Evolutionary conservation across 768 basidiomycete genomes (phyloP).

Genomic region (Boletus rubropictus): DNA sequence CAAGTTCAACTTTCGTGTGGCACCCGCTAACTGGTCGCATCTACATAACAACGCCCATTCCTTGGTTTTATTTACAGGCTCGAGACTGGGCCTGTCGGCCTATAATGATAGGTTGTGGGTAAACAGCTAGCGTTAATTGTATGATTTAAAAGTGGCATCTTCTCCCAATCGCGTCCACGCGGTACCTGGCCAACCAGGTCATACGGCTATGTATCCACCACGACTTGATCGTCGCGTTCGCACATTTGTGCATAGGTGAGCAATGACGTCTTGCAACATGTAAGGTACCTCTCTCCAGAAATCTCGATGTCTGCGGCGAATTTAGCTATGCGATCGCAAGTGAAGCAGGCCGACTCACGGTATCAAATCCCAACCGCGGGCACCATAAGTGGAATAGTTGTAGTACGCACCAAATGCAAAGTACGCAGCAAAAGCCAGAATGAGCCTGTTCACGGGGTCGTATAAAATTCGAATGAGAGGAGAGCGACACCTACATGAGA

Average conservation of each 20-base stretch:
- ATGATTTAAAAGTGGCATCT: constrained; percentile 1
- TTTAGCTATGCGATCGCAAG: constrained; percentile 3
- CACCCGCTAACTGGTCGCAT: constrained; percentile 1
- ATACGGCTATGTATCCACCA: constrained; percentile 76
- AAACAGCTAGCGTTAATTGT: constrained; percentile 9
- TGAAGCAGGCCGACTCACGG: constrained; percentile 52
- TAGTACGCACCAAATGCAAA: constrained; percentile 78
- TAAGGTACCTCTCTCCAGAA: constrained; percentile 90
- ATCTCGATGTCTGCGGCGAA: constrained; percentile 62
- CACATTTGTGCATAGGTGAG: constrained; percentile 69
- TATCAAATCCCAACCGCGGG: constrained; percentile 74
- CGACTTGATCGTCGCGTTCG: constrained; percentile 61
- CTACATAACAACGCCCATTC: constrained; percentile 13
- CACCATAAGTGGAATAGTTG: constrained; percentile 85
- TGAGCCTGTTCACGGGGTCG: constrained; percentile 38
- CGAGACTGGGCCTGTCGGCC: background rate
- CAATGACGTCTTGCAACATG: constrained; percentile 71
- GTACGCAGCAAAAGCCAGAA: constrained; percentile 65
- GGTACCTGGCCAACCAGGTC: constrained; percentile 15
- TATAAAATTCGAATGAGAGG: constrained; percentile 4
- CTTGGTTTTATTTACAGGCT: background rate
- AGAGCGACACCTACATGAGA: constrained; percentile 55
- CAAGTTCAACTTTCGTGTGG: constrained; percentile 17
- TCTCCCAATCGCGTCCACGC: constrained; percentile 1
- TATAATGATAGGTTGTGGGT: constrained; percentile 1